Evolutionary conservation across 257 asterid genomes (phyloP), one percentile per base, ranked within the genome.

Genomic region (Linderniella brevidens): DNA sequence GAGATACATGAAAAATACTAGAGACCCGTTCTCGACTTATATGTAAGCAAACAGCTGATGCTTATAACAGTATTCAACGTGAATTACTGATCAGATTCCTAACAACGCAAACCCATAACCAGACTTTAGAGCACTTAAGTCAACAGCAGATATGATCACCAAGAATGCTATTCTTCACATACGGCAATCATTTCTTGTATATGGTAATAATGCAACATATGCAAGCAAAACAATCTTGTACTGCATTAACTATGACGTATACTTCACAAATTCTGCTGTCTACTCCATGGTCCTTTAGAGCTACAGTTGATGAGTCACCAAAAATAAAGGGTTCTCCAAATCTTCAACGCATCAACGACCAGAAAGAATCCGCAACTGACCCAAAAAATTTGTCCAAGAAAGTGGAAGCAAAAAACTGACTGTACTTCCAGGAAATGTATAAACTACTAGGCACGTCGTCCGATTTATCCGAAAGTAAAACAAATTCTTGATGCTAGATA

Each of bases 281-380:
- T 62, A 73, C 79, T 48, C 64, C 74, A 48, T 64, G 42, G 56
- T 45, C 66, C 73, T 68, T 60, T 60, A 56, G 71, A 57, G 73
- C 69, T 55, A 64, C 60, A 68, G 51, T 41, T 64, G 68, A 63
- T 62, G 74, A 69, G 68, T 61, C 69, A 68, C 19, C 56, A 57
- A 65, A 66, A 72, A 59, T 57, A 62, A 54, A 56, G 67, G 62
- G 57, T 59, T 52, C 70, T 54, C 57, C 69, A 50, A 61, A 63
- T 47, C 68, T 67, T 65, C 72, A 45, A 64, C 62, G 67, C 60
- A 66, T 10, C 49, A 70, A 59, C 46, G 41, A 41, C 54, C 66
- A 53, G 69, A 66, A 56, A 51, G 25, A 46, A 29, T 46, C 35
- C 14, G 17, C 32, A 13, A n/a, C 11, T 35, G 25, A 9, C 12